These are phyloP conservation scores for Lipomyces yamanashiensis DNA, from an alignment of 805 yeast species.

Conservation along the genomic window DNA sequence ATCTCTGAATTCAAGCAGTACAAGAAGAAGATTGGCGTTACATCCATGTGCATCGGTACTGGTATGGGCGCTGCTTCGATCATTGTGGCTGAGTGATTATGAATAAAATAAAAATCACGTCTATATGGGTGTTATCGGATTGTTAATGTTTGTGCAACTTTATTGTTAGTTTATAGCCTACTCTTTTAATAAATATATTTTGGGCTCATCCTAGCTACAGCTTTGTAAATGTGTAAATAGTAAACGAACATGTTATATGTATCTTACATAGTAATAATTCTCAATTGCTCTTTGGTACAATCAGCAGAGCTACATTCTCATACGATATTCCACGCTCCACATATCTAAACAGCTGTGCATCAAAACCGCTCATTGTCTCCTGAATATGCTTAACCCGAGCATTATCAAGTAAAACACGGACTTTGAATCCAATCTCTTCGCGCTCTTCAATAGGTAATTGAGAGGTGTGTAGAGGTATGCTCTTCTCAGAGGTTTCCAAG, in stretches of 20 bases:
- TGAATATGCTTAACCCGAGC: conserved; percentile 61
- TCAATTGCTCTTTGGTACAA: conserved; percentile 7
- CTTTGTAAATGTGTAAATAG: too few species aligned
- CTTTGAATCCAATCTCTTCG: conserved; percentile 64
- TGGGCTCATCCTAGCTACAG: too few species aligned
- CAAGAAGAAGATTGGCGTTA: conserved; percentile 81
- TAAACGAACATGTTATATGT: not conserved
- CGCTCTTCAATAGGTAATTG: conserved; percentile 56
- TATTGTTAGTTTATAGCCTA: not conserved
- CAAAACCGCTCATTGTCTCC: conserved; percentile 24
- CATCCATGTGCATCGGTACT: conserved; percentile 97
- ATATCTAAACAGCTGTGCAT: conserved; percentile 62
- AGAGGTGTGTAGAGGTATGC: conserved; percentile 50
- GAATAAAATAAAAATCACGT: too few species aligned
- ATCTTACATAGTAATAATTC: too few species aligned
- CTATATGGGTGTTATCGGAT: not conserved
- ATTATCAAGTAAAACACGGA: conserved; percentile 76
- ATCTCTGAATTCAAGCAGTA: conserved; percentile 71
- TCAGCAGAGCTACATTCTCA: conserved; percentile 67
- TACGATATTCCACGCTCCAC: conserved; percentile 61
- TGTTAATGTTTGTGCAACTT: not conserved
- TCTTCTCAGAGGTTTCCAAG: conserved; percentile 35
- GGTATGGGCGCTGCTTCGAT: conserved; percentile 98
- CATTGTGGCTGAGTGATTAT: conserved; percentile 69
- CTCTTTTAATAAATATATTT: too few species aligned